Evolutionary conservation across 2,329 filamentous ascomycete species (phyloP), one percentile per base, ranked within the genome.

Genomic region (Triangularia setosa): DNA sequence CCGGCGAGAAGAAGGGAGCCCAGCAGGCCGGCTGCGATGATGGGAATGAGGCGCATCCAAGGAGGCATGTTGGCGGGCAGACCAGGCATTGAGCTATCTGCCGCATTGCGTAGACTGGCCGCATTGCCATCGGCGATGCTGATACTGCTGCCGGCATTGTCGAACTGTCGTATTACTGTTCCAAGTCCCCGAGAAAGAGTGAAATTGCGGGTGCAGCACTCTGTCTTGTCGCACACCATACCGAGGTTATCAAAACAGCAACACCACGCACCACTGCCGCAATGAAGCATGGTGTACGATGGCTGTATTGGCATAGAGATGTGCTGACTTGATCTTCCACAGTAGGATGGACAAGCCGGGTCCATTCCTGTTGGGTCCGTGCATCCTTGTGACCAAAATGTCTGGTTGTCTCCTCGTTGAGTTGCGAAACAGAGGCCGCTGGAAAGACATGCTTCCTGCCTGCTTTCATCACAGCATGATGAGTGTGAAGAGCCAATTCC

Each of bases 231-330:
- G 63, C 68, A 70, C 16, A 27, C 35, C 63, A 65, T 66, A 18
- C 68, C 68, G 6, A 68, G 60, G 57, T 63, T 69, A 24, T 69
- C 65, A 40, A 61, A 68, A 55, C 68, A 70, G 58, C 69, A 70
- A 62, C 70, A 70, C 68, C 68, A 69, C 16, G 62, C 23, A 16
- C 57, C 35, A 25, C 33, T 55, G 24, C 68, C 68, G 40, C 68
- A 69, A 25, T 62, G 64, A 0, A 66, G 28, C 61, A 69, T 63
- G 0, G 67, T 67, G 27, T 70, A 70, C 0, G 68, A 67, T 1
- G 68, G 16, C 33, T 69, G 66, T n/a, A 68, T 23, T 4, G 68
- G 68, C 28, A 65, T 65, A 2, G 64, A 60, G 14, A 68, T 65
- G 27, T 63, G 65, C 24, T 62, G 64, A 58, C 68, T 70, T 2